Evolutionary conservation across 192 early-diverging fungal genomes (phyloP), one percentile per base, ranked within the genome.

Genomic region (Spizellomyces sp.): DNA sequence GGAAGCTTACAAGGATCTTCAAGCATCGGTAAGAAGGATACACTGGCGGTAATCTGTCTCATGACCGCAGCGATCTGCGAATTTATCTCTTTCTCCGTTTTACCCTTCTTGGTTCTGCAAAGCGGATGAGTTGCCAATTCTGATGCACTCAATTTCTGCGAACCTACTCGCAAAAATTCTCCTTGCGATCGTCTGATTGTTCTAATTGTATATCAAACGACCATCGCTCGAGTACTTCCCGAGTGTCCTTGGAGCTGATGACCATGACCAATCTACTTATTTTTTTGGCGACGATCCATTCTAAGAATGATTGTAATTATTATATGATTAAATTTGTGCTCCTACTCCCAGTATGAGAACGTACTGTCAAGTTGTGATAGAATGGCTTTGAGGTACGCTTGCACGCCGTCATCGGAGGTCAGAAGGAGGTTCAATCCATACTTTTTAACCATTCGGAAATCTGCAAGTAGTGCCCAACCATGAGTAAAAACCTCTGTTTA

Each of bases 181-280:
- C 10, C 17, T 22, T 55, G 6, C 74, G 46, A 6, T 90, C 80
- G 46, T 85, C 78, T 36, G 27, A 36, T 36, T 36, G 27, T 21
- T 87, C 84, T n/a, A 92, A 71, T 36, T 91, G 82, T 45, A 96
- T 85, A 79, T 96, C 92, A 78, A 98, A 98, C 70, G 96, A 92
- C 96, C 95, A 97, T 52, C 95, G 88, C 78, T 97, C 95, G 5
- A 96, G 61, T 9, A 91, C 90, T 66, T 95, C 89, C 4, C 90
- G 80, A 2, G 91, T 92, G 22, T 94, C 92, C 58, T 88, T 87
- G n/a, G 90, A 89, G 63, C 91, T 90, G 44, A 98, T 90, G 0
- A 91, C 93, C 58, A 98, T 74, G 8, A 98, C 93, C 45, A 98
- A 79, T 63, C 91, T 95, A 70, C 84, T 88, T 44, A 97, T 90